Evolutionary conservation across 2,329 filamentous ascomycete species (phyloP).

Genomic region (Leptographium flavum): DNA sequence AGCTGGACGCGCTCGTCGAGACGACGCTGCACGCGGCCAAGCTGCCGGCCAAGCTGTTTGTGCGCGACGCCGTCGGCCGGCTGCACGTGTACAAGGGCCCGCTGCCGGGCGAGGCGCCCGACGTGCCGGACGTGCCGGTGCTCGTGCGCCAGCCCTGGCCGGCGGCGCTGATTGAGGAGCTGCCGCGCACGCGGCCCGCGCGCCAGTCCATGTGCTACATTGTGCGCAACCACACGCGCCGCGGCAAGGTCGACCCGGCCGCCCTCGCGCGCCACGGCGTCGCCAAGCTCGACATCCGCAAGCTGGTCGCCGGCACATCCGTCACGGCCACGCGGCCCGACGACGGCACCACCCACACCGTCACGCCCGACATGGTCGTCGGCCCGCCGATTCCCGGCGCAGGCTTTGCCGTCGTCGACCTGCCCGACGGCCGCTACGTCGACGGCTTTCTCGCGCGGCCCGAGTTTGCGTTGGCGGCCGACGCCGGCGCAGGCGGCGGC

Average conservation of each 20-base stretch:
- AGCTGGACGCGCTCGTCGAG: slow-evolving; percentile 53
- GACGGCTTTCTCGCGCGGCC: slow-evolving; percentile 52
- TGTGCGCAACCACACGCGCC: slow-evolving; percentile 57
- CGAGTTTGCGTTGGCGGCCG: slow-evolving; percentile 45
- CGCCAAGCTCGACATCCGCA: slow-evolving; percentile 37
- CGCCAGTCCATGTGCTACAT: slow-evolving; percentile 72
- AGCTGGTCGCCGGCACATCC: slow-evolving; percentile 47
- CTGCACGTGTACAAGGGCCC: slow-evolving; percentile 60
- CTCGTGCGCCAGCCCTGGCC: slow-evolving; percentile 70
- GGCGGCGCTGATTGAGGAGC: slow-evolving; percentile 42
- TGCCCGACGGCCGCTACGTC: slow-evolving; percentile 59
- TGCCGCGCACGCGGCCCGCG: slow-evolving; percentile 56
- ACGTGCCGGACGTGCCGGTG: slow-evolving; percentile 52
- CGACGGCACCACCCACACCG: slow-evolving; percentile 23
- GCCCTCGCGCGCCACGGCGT: slow-evolving; percentile 55
- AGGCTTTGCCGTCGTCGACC: slow-evolving; percentile 67
- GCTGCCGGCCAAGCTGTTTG: slow-evolving; percentile 56
- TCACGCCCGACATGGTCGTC: slow-evolving; percentile 82
- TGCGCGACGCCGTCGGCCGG: slow-evolving; percentile 48
- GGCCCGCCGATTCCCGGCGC: slow-evolving; percentile 50
- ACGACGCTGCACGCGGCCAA: slow-evolving; percentile 51
- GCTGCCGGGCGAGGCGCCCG: slow-evolving; percentile 30
- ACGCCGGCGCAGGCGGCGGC: slow-evolving; percentile 23
- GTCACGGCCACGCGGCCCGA: slow-evolving; percentile 49
- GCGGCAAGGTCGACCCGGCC: slow-evolving; percentile 65